A percentile compares a stretch with the other conserved stretches of the same genome.
Conservation (phyloP, 2,329 filamentous ascomycete genomes). For the Aspergillus neotritici region DNA sequence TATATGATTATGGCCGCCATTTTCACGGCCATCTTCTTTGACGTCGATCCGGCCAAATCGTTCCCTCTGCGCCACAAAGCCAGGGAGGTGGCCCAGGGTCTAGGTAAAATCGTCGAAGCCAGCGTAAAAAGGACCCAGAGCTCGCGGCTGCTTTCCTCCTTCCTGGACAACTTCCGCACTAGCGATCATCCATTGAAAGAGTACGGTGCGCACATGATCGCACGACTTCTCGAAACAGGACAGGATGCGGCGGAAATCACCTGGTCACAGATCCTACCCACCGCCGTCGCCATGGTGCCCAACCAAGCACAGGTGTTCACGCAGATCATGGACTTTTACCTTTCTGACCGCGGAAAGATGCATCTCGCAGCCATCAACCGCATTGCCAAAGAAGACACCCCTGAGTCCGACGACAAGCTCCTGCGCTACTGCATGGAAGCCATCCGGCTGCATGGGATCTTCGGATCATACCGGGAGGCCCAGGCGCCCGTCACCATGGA, state of each 20-base stretch:
- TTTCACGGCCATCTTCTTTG: slow-evolving; percentile 60
- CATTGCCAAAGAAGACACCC: slow-evolving; percentile 53
- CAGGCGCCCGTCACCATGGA: slow-evolving; percentile 45
- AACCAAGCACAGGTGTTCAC: slow-evolving; percentile 68
- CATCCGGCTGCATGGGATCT: slow-evolving; percentile 59
- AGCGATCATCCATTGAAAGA: slow-evolving; percentile 53
- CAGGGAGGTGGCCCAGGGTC: slow-evolving; percentile 50
- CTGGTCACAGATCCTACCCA: slow-evolving; percentile 64
- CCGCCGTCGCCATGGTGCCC: slow-evolving; percentile 60
- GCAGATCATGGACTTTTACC: slow-evolving; percentile 66
- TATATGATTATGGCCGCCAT: slow-evolving; percentile 58
- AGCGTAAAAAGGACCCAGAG: slow-evolving; percentile 57
- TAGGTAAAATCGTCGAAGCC: slow-evolving; percentile 57
- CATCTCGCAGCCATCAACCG: slow-evolving; percentile 57
- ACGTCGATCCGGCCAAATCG: slow-evolving; percentile 60
- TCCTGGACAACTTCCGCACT: slow-evolving; percentile 43
- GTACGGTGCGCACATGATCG: slow-evolving; percentile 61
- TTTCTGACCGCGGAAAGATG: slow-evolving; percentile 50
- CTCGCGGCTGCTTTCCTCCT: slow-evolving; percentile 49
- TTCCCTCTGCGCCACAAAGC: slow-evolving; percentile 58
- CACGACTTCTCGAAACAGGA: slow-evolving; percentile 58
- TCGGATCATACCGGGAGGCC: slow-evolving; percentile 55
- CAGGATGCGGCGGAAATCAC: slow-evolving; percentile 60
- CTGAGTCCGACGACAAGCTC: slow-evolving; percentile 56
- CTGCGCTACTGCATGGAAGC: slow-evolving; percentile 67